Conservation (phyloP, 2,329 filamentous ascomycete species). For the Xylariomycetidae sp. region DNA sequence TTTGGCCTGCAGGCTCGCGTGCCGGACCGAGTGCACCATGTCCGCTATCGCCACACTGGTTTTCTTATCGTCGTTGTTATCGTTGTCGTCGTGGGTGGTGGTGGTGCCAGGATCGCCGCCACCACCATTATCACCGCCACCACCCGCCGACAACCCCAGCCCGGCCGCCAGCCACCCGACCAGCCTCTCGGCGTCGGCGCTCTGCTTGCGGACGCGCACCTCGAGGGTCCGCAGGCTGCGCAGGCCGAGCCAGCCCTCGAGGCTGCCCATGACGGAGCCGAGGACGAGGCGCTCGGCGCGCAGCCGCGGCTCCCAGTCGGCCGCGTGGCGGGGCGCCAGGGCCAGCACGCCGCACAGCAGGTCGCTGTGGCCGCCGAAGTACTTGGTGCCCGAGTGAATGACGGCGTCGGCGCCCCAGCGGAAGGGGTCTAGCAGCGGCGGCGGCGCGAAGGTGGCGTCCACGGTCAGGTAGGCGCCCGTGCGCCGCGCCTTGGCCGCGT, state of each 20-base stretch:
- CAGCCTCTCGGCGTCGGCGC: constrained; percentile 61
- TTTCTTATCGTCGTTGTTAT: constrained; percentile 30
- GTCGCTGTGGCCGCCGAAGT: constrained; percentile 92
- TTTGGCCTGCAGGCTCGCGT: constrained; percentile 74
- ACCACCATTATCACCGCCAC: too few species aligned
- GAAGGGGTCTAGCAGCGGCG: constrained; percentile 84
- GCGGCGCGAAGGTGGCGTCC: constrained; percentile 90
- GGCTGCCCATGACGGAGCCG: constrained; percentile 78
- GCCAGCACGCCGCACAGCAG: constrained; percentile 83
- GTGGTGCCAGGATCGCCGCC: too few species aligned
- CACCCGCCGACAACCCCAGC: too few species aligned
- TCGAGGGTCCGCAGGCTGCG: constrained; percentile 82
- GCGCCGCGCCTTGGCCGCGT: constrained; percentile 66
- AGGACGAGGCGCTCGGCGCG: constrained; percentile 68
- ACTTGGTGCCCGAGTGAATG: constrained; percentile 94
- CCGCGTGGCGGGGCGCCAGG: constrained; percentile 47
- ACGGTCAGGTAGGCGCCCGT: constrained; percentile 74
- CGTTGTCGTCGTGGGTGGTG: too few species aligned
- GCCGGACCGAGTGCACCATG: constrained; percentile 59
- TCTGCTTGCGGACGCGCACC: constrained; percentile 74
- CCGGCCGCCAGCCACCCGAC: constrained; percentile 66
- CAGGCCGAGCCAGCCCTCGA: constrained; percentile 91
- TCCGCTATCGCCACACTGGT: constrained; percentile 44
- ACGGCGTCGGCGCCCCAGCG: constrained; percentile 74
- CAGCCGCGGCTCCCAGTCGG: constrained; percentile 57